A percentile compares a stretch with the other conserved stretches of the same genome.
These are phyloP conservation scores for Jatropha multifida DNA, from an alignment of 441 rosid genomes.

Conservation along the genomic window DNA sequence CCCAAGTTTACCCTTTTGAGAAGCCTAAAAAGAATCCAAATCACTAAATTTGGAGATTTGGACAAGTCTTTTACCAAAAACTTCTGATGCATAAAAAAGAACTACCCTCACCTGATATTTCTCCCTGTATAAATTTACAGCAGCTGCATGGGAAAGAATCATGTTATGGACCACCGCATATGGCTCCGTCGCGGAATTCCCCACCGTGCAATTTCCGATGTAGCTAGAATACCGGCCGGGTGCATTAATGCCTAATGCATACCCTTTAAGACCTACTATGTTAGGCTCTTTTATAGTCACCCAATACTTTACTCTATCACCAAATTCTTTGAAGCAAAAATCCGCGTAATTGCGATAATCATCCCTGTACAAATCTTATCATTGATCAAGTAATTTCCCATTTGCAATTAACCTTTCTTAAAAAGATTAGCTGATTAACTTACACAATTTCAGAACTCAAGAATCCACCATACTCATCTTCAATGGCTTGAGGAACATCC, in stretches of 20 bases:
- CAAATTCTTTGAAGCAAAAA: constrained; percentile 27
- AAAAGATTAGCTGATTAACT: constrained; percentile 18
- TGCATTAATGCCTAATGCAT: constrained; percentile 10
- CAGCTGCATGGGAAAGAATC: constrained; percentile 26
- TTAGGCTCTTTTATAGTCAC: constrained; percentile 22
- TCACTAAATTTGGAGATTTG: no score
- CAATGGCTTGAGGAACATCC: constrained; percentile 38
- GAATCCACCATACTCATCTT: constrained; percentile 31
- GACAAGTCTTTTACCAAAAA: no score
- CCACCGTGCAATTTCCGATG: constrained; percentile 14
- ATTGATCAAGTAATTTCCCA: not conserved
- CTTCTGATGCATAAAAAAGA: no score
- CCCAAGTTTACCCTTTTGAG: constrained; percentile 27
- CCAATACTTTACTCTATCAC: constrained; percentile 26
- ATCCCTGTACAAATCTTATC: constrained; percentile 7
- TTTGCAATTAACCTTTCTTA: not conserved
- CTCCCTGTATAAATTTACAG: constrained; percentile 21
- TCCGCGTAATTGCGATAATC: constrained; percentile 23
- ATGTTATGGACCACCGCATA: constrained; percentile 22
- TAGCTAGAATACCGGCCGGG: constrained; percentile 26
- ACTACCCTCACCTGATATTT: constrained; percentile 24
- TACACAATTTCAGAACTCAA: constrained; percentile 32
- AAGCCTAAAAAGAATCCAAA: constrained; percentile 4
- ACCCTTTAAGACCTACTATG: not conserved
- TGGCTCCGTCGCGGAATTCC: constrained; percentile 28